phyloP scores from a whole-genome alignment of 768 basidiomycete species.

The Aureoboletus auriporus region DNA sequence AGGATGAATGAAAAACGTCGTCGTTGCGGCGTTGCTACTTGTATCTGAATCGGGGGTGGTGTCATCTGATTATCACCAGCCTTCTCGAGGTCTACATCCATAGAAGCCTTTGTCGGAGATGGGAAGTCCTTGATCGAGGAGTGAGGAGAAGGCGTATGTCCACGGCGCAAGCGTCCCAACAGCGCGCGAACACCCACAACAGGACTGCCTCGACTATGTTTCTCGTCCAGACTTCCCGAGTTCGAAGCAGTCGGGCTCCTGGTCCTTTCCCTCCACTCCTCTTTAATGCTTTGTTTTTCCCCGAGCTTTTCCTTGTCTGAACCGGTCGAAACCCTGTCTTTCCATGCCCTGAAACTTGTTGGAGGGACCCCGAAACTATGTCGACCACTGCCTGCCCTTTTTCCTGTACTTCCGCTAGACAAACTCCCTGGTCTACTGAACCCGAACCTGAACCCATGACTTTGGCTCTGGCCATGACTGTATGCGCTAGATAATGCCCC shows the following conservation, averaged over 20 bases:
- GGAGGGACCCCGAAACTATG: slow-evolving; percentile 23
- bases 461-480: slow-evolving; percentile 13
- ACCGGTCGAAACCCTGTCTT: slow-evolving; percentile 13
- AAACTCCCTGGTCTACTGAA: slow-evolving; percentile 13
- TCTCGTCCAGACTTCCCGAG: slow-evolving; percentile 21
- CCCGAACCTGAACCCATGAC: slow-evolving; percentile 17
- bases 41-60: slow-evolving; percentile 13
- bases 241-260: slow-evolving; percentile 17
- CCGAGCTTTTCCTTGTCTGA: slow-evolving; percentile 18
- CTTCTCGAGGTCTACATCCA: slow-evolving; percentile 16
- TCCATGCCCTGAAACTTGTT: slow-evolving; percentile 25
- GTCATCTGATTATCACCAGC: slow-evolving; percentile 3
- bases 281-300: slow-evolving; percentile 10
- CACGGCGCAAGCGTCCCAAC: slow-evolving; percentile 23
- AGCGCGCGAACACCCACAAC: slow-evolving; percentile 23
- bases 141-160: slow-evolving; percentile 27
- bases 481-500: slow-evolving; percentile 24
- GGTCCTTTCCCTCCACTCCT: slow-evolving; percentile 10
- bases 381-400: slow-evolving; percentile 5
- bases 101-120: slow-evolving; percentile 4
- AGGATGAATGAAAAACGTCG: slow-evolving; percentile 28
- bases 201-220: slow-evolving; percentile 20
- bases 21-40: slow-evolving; percentile 15
- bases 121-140: slow-evolving; percentile 21
- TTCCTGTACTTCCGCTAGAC: slow-evolving; percentile 19